Evolutionary conservation across 805 yeast genomes (phyloP).

Genomic region (Myxozyma lipomycoides): DNA sequence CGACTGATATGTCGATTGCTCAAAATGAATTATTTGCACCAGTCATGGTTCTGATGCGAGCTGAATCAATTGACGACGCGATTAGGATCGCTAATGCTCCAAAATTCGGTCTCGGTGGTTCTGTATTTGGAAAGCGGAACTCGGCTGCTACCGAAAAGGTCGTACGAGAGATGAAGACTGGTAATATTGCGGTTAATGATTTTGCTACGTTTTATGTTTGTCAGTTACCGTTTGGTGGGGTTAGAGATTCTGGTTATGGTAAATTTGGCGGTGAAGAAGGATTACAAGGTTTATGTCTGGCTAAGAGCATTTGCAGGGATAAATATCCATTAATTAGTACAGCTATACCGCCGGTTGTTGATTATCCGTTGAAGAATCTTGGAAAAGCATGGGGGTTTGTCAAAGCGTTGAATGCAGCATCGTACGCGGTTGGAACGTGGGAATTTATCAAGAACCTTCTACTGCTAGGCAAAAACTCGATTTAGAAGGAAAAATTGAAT

Average conservation of each 20-base stretch:
- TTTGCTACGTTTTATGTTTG: slow-evolving; percentile 93
- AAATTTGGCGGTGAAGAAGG: slow-evolving; percentile 99
- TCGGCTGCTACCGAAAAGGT: slow-evolving; percentile 56
- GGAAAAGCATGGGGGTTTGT: slow-evolving; percentile 88
- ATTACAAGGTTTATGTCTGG: slow-evolving; percentile 77
- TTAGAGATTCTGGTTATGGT: slow-evolving; percentile 90
- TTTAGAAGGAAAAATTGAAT: neutral
- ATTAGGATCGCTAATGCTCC: slow-evolving; percentile 75
- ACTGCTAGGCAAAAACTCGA: slow-evolving; percentile 4
- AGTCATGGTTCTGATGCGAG: slow-evolving; percentile 72
- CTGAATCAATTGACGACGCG: slow-evolving; percentile 61
- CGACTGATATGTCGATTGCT: slow-evolving; percentile 71
- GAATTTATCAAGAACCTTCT: slow-evolving; percentile 42
- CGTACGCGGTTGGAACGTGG: slow-evolving; percentile 68
- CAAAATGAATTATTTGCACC: slow-evolving; percentile 95
- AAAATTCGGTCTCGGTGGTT: slow-evolving; percentile 85
- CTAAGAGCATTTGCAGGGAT: slow-evolving; percentile 85
- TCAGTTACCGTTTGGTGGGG: slow-evolving; percentile 96
- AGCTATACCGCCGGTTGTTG: slow-evolving; percentile 84
- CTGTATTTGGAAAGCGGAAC: slow-evolving; percentile 66
- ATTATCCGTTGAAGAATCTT: slow-evolving; percentile 82
- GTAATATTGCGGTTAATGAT: slow-evolving; percentile 95
- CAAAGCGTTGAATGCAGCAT: slow-evolving; percentile 72
- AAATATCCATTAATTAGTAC: slow-evolving; percentile 64
- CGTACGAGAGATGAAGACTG: slow-evolving; percentile 64